A percentile compares a stretch with the other conserved stretches of the same genome.
phyloP scores from a whole-genome alignment of 179 eudicot species.

The Sideroxylon spinosum region DNA sequence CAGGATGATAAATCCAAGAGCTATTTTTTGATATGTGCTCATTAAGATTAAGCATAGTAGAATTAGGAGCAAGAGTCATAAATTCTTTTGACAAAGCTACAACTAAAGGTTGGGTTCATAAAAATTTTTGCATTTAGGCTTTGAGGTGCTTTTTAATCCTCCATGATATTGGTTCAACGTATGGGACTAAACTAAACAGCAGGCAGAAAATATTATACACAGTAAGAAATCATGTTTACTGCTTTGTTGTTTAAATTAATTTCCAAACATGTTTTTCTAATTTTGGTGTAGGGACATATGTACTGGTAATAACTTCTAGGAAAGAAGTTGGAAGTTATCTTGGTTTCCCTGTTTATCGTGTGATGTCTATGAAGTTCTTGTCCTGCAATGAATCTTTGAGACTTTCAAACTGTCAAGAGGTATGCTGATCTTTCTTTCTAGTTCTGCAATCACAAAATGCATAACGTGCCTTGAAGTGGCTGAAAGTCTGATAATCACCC shows the following conservation, averaged over 20 bases:
- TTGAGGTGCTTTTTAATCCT: neutral
- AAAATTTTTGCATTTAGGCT: neutral
- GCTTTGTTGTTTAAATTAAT: neutral
- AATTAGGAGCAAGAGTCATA: neutral
- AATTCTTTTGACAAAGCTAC: neutral
- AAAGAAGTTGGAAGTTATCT: slow-evolving; percentile 81
- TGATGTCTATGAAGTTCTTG: slow-evolving; percentile 77
- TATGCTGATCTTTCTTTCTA: slow-evolving; percentile 27
- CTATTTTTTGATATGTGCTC: neutral
- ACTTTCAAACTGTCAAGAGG: slow-evolving; percentile 56
- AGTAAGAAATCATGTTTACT: neutral
- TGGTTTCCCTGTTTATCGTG: slow-evolving; percentile 74
- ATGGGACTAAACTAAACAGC: neutral
- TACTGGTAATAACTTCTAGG: slow-evolving; percentile 74
- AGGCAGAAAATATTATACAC: neutral
- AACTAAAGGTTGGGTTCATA: neutral
- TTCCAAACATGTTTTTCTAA: slow-evolving; percentile 7
- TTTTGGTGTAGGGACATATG: slow-evolving; percentile 54
- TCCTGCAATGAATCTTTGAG: slow-evolving; percentile 60
- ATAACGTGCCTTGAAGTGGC: neutral
- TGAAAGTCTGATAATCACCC: neutral
- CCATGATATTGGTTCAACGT: neutral
- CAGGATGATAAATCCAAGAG: neutral
- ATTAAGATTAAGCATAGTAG: neutral
- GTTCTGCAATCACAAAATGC: neutral